phyloP scores from a whole-genome alignment of 441 rosid genomes.

The Populus tomentosa region DNA sequence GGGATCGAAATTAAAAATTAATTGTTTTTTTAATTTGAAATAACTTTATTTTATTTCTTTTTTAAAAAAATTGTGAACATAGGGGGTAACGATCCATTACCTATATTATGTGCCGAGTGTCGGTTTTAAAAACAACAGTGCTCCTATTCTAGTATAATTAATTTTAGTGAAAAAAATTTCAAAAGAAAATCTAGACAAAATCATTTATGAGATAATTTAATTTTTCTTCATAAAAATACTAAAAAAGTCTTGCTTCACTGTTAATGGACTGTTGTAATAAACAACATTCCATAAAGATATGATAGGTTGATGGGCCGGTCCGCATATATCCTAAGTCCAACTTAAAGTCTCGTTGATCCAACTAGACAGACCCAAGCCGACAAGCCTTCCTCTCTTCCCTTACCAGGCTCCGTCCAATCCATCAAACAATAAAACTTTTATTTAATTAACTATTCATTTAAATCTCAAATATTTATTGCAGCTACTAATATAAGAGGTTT shows the following conservation, averaged over 20 bases:
- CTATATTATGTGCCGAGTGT: too few species aligned
- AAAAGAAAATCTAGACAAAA: not conserved
- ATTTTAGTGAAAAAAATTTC: too few species aligned
- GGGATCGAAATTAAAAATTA: too few species aligned
- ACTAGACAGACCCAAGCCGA: not conserved
- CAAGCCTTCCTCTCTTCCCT: not conserved
- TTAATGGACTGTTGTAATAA: not conserved
- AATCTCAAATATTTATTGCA: not conserved
- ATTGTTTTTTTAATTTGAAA: too few species aligned
- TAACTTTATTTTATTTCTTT: too few species aligned
- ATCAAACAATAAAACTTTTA: not conserved
- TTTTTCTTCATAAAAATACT: too few species aligned
- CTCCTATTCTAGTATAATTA: too few species aligned
- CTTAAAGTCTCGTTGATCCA: too few species aligned
- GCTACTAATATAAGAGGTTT: not conserved
- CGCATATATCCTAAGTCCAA: not conserved
- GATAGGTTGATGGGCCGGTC: not conserved
- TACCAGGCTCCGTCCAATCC: not conserved
- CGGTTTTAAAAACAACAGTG: too few species aligned
- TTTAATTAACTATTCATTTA: not conserved
- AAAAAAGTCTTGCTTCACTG: not conserved
- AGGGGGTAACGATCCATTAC: too few species aligned
- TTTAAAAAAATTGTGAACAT: too few species aligned
- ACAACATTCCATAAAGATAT: not conserved
- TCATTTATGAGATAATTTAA: too few species aligned